Percentiles rank a stretch among this genome's conserved stretches.
Evolutionary conservation across 192 early-diverging fungal genomes (phyloP).

Genomic region (Backusella psychrophila): DNA sequence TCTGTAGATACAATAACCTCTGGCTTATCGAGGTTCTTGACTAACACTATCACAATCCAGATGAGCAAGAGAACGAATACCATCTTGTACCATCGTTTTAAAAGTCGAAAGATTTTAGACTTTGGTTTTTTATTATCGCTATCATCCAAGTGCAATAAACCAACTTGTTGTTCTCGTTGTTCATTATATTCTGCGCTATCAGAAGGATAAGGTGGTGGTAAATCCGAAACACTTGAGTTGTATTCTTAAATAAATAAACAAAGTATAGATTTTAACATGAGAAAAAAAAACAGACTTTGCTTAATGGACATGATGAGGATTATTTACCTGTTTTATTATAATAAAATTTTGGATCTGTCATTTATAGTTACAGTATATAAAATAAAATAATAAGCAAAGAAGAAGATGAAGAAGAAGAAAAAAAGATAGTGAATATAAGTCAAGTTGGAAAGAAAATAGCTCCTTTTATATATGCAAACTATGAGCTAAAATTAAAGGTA

Average conservation of each 20-base stretch:
- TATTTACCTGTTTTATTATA: constrained; percentile 10
- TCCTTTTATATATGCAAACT: constrained; percentile 1
- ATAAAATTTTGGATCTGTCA: background rate
- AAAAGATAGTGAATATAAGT: background rate
- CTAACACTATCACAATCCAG: background rate
- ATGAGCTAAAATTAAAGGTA: constrained; percentile 9
- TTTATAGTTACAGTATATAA: background rate
- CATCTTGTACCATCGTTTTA: background rate
- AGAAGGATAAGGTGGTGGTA: background rate
- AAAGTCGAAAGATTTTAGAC: background rate
- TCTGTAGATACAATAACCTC: background rate
- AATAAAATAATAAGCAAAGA: background rate
- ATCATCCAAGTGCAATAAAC: background rate
- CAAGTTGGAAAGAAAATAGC: background rate
- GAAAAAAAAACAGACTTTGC: background rate
- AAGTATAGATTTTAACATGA: background rate
- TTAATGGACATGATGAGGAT: background rate
- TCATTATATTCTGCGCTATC: background rate
- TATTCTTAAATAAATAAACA: background rate
- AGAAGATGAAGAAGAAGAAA: background rate
- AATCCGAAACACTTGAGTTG: constrained; percentile 1
- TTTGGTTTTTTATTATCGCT: background rate
- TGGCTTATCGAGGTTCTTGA: background rate
- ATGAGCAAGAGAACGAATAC: background rate
- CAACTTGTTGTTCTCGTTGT: background rate